Percentiles rank a stretch among this genome's conserved stretches.
These are phyloP conservation scores for Aspergillus sp. DNA, from an alignment of 2,329 filamentous ascomycete genomes.

Conservation along the genomic window DNA sequence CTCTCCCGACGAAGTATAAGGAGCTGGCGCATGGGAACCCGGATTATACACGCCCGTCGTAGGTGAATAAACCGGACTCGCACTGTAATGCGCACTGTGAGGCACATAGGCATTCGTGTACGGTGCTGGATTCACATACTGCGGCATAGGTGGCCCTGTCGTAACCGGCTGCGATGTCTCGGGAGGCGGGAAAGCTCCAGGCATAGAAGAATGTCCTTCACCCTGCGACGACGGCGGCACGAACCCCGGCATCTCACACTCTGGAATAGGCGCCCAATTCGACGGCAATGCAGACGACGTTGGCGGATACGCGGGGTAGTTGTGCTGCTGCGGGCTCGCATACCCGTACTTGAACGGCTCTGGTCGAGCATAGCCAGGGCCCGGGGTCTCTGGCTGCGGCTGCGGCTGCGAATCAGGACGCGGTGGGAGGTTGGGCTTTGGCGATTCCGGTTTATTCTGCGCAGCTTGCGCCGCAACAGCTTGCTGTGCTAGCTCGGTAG, in stretches of 20 bases:
- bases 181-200: conserved; percentile 25
- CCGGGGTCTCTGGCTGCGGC: conserved; percentile 7
- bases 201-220: conserved; percentile 16
- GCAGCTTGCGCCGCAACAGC: conserved; percentile 2
- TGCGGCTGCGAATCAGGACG: neutral
- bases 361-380: conserved; percentile 30
- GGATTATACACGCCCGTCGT: conserved; percentile 8
- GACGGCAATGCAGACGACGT: conserved; percentile 11
- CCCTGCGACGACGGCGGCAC: conserved; percentile 32
- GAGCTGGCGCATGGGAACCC: conserved; percentile 14
- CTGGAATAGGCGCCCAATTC: conserved; percentile 34
- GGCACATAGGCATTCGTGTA: conserved; percentile 16
- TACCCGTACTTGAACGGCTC: conserved; percentile 26
- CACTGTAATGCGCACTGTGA: conserved; percentile 6
- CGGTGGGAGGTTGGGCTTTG: neutral
- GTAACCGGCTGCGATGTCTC: conserved; percentile 14
- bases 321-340: conserved; percentile 11
- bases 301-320: conserved; percentile 8
- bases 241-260: conserved; percentile 36
- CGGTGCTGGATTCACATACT: conserved; percentile 23
- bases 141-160: conserved; percentile 20
- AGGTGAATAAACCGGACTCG: conserved; percentile 5
- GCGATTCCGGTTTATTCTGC: no score
- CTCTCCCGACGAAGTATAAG: conserved; percentile 27
- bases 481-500: neutral